These are phyloP conservation scores for Ophiostoma piceae DNA, from an alignment of 2,329 filamentous ascomycete genomes.

Conservation along the genomic window DNA sequence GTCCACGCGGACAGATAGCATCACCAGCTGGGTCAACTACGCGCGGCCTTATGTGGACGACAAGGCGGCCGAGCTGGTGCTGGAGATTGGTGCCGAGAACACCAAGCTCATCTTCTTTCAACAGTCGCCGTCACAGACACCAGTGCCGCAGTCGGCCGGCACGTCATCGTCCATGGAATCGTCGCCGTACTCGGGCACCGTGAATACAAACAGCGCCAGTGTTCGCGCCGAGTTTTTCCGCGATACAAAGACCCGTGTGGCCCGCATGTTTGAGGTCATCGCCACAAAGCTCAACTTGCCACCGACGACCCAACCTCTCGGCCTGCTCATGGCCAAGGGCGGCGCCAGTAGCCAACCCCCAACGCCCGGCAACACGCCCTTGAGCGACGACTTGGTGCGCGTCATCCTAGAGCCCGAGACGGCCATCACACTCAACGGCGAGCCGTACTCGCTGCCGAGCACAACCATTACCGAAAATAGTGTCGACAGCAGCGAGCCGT, in stretches of 20 bases:
- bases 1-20: slow-evolving; percentile 29
- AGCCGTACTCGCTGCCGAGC: slow-evolving; percentile 36
- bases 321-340: slow-evolving; percentile 41
- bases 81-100: slow-evolving; percentile 70
- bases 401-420: slow-evolving; percentile 57
- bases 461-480: neutral
- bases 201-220: neutral
- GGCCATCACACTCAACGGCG: slow-evolving; percentile 55
- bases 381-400: slow-evolving; percentile 65
- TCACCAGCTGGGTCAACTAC: slow-evolving; percentile 63
- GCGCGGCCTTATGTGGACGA: slow-evolving; percentile 82
- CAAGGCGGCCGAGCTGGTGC: slow-evolving; percentile 63
- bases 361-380: slow-evolving; percentile 62
- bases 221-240: slow-evolving; percentile 69
- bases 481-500: slow-evolving; percentile 30
- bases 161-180: neutral
- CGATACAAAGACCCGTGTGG: slow-evolving; percentile 63
- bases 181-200: neutral
- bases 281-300: slow-evolving; percentile 71
- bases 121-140: slow-evolving; percentile 22
- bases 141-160: neutral
- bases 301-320: slow-evolving; percentile 40
- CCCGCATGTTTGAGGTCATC: slow-evolving; percentile 73
- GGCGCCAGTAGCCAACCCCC: slow-evolving; percentile 52
- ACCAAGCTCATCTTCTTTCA: slow-evolving; percentile 50